Percentiles rank a stretch among this genome's conserved stretches.
phyloP scores from a whole-genome alignment of 1,139 yeast genomes.

The Hansenula lynferdii region DNA sequence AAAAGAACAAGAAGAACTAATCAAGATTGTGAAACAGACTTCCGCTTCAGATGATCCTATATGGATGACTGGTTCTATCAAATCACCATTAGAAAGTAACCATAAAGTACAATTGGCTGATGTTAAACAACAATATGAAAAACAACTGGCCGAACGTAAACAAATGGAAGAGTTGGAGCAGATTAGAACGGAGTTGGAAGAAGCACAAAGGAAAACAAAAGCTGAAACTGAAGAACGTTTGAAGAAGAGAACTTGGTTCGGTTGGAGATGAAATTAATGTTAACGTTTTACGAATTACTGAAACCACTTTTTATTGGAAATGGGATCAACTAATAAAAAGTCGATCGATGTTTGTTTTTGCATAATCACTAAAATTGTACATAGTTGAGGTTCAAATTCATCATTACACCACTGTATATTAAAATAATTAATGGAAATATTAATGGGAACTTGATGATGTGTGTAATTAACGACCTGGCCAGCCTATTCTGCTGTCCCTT shows the following conservation, averaged over 20 bases:
- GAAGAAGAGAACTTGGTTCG: constrained; percentile 34
- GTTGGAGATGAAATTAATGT: constrained; percentile 22
- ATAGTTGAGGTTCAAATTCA: background rate
- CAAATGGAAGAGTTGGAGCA: constrained; percentile 42
- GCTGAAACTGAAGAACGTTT: constrained; percentile 30
- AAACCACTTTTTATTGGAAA: too few species aligned
- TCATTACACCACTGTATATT: background rate
- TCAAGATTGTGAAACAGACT: constrained; percentile 59
- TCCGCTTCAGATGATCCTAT: constrained; percentile 67
- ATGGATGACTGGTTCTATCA: constrained; percentile 72
- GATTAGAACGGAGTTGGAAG: constrained; percentile 41
- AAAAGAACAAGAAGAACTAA: constrained; percentile 60
- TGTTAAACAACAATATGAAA: constrained; percentile 45
- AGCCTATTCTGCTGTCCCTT: constrained; percentile 39
- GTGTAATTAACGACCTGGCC: constrained; percentile 31
- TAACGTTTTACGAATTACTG: background rate
- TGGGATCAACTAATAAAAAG: too few species aligned
- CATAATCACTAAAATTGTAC: background rate
- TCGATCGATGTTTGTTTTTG: too few species aligned
- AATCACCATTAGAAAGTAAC: constrained; percentile 61
- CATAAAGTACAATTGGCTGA: constrained; percentile 27
- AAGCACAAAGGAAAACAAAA: constrained; percentile 33
- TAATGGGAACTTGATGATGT: too few species aligned
- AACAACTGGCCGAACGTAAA: constrained; percentile 38
- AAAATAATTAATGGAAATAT: too few species aligned